Base-by-base conservation (phyloP, 495 filamentous ascomycete species). In the Ramalina intermedia region DNA sequence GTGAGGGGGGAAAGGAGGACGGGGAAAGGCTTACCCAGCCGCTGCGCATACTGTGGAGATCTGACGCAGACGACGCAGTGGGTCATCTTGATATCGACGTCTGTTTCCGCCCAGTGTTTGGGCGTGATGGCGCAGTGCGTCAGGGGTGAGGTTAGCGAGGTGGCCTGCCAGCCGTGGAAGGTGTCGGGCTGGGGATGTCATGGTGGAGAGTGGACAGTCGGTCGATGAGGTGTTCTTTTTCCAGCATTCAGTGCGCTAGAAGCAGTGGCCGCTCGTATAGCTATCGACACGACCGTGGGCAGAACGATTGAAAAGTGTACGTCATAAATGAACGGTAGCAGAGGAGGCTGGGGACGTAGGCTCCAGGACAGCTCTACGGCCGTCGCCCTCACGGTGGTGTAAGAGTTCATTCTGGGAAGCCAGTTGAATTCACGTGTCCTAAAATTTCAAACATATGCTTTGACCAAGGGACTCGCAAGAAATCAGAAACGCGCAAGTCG, bases 1-100 rank as follows among this genome's bases (percentile, higher is more conserved):
- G 16, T 20, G 18, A 20, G 38, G 38, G 12, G 18, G 38, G 3
- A 40, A 12, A 40, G 4, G 3, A 4, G 18, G 18, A 20, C 18
- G 18, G 18, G 18, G 18, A 2, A 20, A 20, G 18, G 18, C 18
- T 20, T 18, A 41, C 39, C 81, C 85, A 90, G 52, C 85, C 85
- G 23, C 75, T 80, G 41, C 76, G 69, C 2, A 94, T 66, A 17
- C 76, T 82, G 65, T 90, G 84, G 6, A 89, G 46, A 57, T 94
- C 85, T 41, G 72, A 73, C 24, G 81, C 87, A 93, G 56, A 95
- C 77, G 47, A 86, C 84, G 63, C 85, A 93, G 66, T 91, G 85
- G 0, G 82, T 73, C 51, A 94, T 69, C 56, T 76, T 67, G 50
- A 86, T 84, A 58, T 85, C 81, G 43, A 94, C 71, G 63, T 93